phyloP scores from a whole-genome alignment of 2,329 filamentous ascomycete species.

The Fusarium heterosporum region DNA sequence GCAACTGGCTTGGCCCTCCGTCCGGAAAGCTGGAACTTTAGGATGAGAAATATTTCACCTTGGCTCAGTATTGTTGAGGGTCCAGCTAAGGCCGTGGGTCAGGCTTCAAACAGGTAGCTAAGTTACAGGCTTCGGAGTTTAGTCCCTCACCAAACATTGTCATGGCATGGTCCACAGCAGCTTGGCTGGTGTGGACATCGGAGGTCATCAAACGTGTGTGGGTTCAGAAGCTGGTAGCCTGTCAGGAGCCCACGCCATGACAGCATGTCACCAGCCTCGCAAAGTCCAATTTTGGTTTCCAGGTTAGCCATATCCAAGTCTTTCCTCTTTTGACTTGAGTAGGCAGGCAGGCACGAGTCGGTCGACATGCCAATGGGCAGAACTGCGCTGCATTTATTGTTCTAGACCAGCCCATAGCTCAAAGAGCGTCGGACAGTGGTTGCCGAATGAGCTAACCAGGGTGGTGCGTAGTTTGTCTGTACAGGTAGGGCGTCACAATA shows the following conservation, averaged over 20 bases:
- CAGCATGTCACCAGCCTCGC: slow-evolving; percentile 4
- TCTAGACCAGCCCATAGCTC: slow-evolving; percentile 41
- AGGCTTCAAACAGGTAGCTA: background rate
- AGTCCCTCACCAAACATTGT: background rate
- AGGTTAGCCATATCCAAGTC: background rate
- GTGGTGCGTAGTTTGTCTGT: background rate
- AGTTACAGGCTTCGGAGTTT: background rate
- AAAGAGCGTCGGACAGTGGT: slow-evolving; percentile 24
- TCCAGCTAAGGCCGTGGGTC: background rate
- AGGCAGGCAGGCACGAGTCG: background rate
- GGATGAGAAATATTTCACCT: background rate
- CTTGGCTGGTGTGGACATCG: background rate
- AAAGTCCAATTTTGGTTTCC: background rate
- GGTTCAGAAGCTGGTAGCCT: background rate
- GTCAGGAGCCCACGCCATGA: background rate
- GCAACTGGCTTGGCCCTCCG: slow-evolving; percentile 17
- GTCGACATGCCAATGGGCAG: slow-evolving; percentile 1
- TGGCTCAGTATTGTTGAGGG: background rate
- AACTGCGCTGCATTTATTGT: slow-evolving; percentile 18
- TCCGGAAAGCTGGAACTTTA: slow-evolving; percentile 3
- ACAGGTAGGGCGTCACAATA: slow-evolving; percentile 9
- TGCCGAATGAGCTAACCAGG: slow-evolving; percentile 33
- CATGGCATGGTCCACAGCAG: slow-evolving; percentile 15
- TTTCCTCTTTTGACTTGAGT: background rate
- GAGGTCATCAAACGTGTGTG: background rate